These are phyloP conservation scores for Colletotrichum nymphaeae DNA, from an alignment of 2,329 filamentous ascomycete genomes.

Conservation along the genomic window DNA sequence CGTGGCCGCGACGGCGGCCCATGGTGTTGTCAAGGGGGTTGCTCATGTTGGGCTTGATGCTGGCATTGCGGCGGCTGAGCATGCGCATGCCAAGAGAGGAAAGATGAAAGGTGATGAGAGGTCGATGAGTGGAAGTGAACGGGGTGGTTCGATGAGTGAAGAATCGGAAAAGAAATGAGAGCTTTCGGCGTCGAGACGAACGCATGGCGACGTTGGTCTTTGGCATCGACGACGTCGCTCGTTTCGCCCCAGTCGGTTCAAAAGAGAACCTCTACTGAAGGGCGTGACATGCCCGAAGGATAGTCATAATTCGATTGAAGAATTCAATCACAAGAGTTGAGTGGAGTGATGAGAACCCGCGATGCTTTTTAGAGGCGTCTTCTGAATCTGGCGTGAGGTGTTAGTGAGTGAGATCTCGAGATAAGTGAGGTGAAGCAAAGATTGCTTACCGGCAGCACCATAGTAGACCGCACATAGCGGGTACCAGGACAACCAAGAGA, in stretches of 20 bases:
- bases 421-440: not conserved
- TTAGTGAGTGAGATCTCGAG: not conserved
- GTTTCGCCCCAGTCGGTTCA: not conserved
- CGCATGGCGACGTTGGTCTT: not conserved
- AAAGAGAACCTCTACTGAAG: not conserved
- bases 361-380: not conserved
- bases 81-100: not conserved
- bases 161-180: not conserved
- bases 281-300: not conserved
- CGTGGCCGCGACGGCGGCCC: not conserved
- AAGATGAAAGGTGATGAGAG: not conserved
- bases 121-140: not conserved
- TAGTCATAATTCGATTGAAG: not conserved
- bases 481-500: constrained; percentile 26
- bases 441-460: constrained; percentile 12
- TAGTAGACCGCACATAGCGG: constrained; percentile 22
- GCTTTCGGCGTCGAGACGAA: not conserved
- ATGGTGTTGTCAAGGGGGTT: not conserved
- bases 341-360: not conserved
- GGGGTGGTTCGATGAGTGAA: not conserved
- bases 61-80: constrained; percentile 7
- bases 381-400: not conserved
- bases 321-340: not conserved
- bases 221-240: not conserved
- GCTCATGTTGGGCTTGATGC: constrained; percentile 13